Base-by-base conservation (phyloP, 2,329 filamentous ascomycete genomes). In the Curvularia verruculosa region DNA sequence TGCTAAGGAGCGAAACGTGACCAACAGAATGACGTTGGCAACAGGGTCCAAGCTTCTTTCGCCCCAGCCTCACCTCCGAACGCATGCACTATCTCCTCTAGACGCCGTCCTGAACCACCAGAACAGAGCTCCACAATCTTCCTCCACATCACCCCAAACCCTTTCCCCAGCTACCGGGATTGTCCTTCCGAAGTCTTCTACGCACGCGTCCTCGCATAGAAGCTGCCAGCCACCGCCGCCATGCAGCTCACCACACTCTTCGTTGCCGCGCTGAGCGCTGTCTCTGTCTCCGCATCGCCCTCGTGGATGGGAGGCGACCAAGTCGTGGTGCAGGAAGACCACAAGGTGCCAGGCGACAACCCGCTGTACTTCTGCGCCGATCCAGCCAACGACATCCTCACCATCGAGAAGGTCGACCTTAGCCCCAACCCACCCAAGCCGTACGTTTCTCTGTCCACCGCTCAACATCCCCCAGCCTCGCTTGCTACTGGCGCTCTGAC, bases 391-490 rank as follows among this genome's bases (percentile, higher is more conserved):
- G 87, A 97, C 75, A 84, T 93, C 55, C 81, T 97, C 66, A 79
- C 81, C 41, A 92, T 99, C 70, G 82, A 92, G 63, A 85, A 85
- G 45, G 92, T 98, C 54, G 88, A 97, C 70, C 79, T 99, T 55
- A 73, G 78, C 34, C 95, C 95, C 13, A 98, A 97, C 78, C 95
- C 94, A 58, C 95, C 95, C 34, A 74, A 85, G 73, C 83, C 92
- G 94, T 98, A 87, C 72, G 90, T 85, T 5, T 23, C 24, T 31
- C 21, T 18, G 34, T n/a, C 28, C n/a, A n/a, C 28, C 10, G 4
- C 13, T 51, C n/a, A 13, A 9, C 7, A 12, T 24, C 23, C 10
- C 21, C 40, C 23, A 43, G 40, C 5, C 40, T 43, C 13, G 26
- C 15, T 24, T n/a, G 40, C 23, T 15, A 21, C 23, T 18, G 40